Conservation (phyloP, 1,284 basidiomycete species). For the Bondarzewia mesenterica region DNA sequence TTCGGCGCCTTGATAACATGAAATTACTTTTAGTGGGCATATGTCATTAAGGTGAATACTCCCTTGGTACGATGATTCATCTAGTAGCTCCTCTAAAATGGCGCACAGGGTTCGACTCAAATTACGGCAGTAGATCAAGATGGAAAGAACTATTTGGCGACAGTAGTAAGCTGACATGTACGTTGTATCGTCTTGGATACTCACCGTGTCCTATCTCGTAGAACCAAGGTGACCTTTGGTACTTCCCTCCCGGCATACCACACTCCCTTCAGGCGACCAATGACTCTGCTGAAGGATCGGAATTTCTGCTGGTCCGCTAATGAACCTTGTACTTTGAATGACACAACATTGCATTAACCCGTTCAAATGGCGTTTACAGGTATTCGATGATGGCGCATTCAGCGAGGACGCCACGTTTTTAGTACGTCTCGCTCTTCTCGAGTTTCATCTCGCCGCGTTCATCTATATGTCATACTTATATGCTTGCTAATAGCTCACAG, state of each 20-base stretch:
- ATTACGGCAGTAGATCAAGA: slow-evolving; percentile 52
- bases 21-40: slow-evolving; percentile 44
- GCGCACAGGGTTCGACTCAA: slow-evolving; percentile 47
- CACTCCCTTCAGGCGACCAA: slow-evolving; percentile 54
- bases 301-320: slow-evolving; percentile 65
- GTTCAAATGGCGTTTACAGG: slow-evolving; percentile 25
- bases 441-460: neutral
- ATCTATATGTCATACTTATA: slow-evolving; percentile 7
- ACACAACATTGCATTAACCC: too few relatives aligned
- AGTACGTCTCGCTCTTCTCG: slow-evolving; percentile 20
- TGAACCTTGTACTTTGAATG: too few relatives aligned
- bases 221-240: slow-evolving; percentile 40
- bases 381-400: slow-evolving; percentile 60
- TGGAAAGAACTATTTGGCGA: slow-evolving; percentile 55
- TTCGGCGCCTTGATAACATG: neutral
- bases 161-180: slow-evolving; percentile 34
- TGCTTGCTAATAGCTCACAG: slow-evolving; percentile 48
- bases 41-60: slow-evolving; percentile 45
- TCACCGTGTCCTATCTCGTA: slow-evolving; percentile 6
- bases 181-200: too few relatives aligned
- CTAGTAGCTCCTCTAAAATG: slow-evolving; percentile 5
- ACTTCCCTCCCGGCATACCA: slow-evolving; percentile 58
- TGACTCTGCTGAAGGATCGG: slow-evolving; percentile 48
- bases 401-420: slow-evolving; percentile 64
- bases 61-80: neutral